Evolutionary conservation across 202 grass and related monocot genomes (phyloP), one percentile per base, ranked within the genome.

Genomic region (Brachypodium distachyon): DNA sequence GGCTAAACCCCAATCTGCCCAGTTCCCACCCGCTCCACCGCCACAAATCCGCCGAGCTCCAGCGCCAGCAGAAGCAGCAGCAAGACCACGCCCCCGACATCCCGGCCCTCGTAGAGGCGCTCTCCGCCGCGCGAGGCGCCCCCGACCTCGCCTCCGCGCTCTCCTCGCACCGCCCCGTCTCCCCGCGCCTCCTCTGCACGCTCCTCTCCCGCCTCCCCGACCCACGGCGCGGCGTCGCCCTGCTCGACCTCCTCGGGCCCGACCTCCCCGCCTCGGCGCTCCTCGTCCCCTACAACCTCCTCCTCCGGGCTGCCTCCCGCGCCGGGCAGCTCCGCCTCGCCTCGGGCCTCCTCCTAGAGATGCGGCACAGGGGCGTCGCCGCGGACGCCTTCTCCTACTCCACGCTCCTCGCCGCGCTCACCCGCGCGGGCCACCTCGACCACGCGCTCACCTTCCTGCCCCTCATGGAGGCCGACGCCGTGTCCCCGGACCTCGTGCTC

Each of bases 361-460:
- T 98, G 89, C 87, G 91, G 1, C 37, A 51, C 65, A 69, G 55
- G n/a, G 75, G 62, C 25, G 63, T 94, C 56, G 44, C 77, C 1
- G 87, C 91, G 0, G 95, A 98, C 64, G 89, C 87, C 26, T 82
- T 98, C 78, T 94, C 95, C 3, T 94, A 98, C 82, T 92, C 89
- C 82, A 98, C 95, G 33, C 82, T 98, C 72, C 77, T 98, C 70
- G 90, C 95, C 1, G 81, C 95, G 75, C 89, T 98, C 80, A 91
- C 88, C 64, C 85, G 84, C 12, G 77, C 91, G 11, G 82, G 87
- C 31, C 82, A 86, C 76, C 85, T 94, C 19, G 91, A 94, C 81
- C 76, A 87, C 67, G 95, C 89, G 17, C 87, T 97, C 73, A 86
- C 91, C 12, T 87, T 94, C 80, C 80, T 97, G 4, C 91, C 94